Conservation (phyloP, 371 early-diverging fungal species). For the Mucor circinelloides region DNA sequence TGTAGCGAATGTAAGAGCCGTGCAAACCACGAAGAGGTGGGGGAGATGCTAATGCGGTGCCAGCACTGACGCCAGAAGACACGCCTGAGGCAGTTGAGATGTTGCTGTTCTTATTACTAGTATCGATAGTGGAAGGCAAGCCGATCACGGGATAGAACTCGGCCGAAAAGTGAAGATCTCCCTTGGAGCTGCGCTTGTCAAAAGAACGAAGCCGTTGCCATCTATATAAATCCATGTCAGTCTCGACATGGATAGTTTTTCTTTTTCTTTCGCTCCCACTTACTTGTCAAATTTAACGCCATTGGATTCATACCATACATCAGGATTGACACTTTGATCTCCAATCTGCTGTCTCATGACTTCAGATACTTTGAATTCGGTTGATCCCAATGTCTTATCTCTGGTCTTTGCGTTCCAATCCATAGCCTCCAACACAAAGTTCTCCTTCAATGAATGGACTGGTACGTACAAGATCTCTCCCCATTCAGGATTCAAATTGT, state of each 20-base stretch:
- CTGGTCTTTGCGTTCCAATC: conserved; percentile 73
- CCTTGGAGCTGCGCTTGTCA: conserved; percentile 59
- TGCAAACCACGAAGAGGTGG: conserved; percentile 31
- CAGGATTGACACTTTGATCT: conserved; percentile 32
- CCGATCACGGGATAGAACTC: conserved; percentile 69
- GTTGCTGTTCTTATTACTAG: not conserved
- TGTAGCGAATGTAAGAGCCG: conserved; percentile 35
- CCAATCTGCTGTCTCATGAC: conserved; percentile 49
- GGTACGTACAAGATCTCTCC: conserved; percentile 77
- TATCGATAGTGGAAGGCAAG: conserved; percentile 30
- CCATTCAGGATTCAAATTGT: conserved; percentile 87
- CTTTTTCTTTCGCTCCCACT: not conserved
- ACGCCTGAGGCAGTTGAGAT: conserved; percentile 6
- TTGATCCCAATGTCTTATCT: conserved; percentile 73
- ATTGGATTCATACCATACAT: conserved; percentile 47
- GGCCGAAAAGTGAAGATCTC: conserved; percentile 66
- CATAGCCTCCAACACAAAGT: conserved; percentile 73
- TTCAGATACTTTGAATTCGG: conserved; percentile 47
- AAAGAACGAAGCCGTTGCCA: conserved; percentile 66
- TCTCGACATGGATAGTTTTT: not conserved
- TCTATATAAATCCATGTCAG: conserved; percentile 20
- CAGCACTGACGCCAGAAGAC: not conserved
- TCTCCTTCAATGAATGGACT: conserved; percentile 69
- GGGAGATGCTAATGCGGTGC: not conserved
- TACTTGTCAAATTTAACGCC: conserved; percentile 25